These are phyloP conservation scores for Lupinus albus DNA, from an alignment of 306 rosid species.

Conservation along the genomic window DNA sequence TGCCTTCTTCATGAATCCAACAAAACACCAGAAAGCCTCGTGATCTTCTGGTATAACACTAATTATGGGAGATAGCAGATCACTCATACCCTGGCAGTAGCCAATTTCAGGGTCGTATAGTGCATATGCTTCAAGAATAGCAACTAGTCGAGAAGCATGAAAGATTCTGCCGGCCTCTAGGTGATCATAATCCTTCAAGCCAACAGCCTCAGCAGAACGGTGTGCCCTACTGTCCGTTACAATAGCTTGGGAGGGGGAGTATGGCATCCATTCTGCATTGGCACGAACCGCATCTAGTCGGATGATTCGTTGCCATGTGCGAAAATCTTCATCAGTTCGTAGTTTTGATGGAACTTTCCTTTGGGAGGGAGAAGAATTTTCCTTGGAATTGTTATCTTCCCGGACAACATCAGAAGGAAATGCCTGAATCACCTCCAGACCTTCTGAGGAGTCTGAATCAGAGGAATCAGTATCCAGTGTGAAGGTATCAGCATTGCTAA, in stretches of 20 bases:
- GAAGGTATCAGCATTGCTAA: slow-evolving; percentile 65
- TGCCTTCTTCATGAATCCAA: slow-evolving; percentile 98
- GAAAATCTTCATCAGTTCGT: slow-evolving; percentile 71
- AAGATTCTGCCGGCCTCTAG: slow-evolving; percentile 79
- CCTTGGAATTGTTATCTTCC: slow-evolving; percentile 64
- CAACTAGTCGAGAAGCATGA: slow-evolving; percentile 92
- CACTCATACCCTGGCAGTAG: slow-evolving; percentile 99
- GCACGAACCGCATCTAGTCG: slow-evolving; percentile 97
- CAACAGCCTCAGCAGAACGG: slow-evolving; percentile 86
- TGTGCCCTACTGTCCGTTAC: slow-evolving; percentile 67
- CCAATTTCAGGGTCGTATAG: slow-evolving; percentile 95
- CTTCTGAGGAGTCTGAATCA: slow-evolving; percentile 89
- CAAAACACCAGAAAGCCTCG: slow-evolving; percentile 99
- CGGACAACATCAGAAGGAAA: slow-evolving; percentile 59
- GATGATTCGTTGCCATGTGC: slow-evolving; percentile 95
- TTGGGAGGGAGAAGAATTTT: slow-evolving; percentile 59
- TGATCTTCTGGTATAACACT: slow-evolving; percentile 83
- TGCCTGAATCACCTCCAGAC: slow-evolving; percentile 74
- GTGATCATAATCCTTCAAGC: slow-evolving; percentile 90
- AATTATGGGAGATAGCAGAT: slow-evolving; percentile 90
- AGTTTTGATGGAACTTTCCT: slow-evolving; percentile 53
- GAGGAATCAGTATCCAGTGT: slow-evolving; percentile 69
- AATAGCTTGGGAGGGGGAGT: slow-evolving; percentile 65
- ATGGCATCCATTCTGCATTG: slow-evolving; percentile 84
- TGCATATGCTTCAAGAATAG: slow-evolving; percentile 98